Conservation (phyloP, 352 stramenopile genomes). For the Elongisporangium prolatum region DNA sequence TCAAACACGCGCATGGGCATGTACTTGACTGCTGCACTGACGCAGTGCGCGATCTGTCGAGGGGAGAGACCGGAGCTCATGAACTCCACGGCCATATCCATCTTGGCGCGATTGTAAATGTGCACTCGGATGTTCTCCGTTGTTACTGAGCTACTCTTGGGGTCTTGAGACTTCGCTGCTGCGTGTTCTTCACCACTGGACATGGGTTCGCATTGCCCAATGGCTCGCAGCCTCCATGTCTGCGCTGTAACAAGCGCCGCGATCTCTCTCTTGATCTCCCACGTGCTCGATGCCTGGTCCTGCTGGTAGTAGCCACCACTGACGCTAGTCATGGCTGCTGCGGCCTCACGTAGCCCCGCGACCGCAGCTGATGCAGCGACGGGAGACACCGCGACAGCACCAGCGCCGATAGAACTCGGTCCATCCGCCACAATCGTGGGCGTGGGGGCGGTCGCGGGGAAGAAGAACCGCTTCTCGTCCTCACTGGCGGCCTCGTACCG, state of each 20-base stretch:
- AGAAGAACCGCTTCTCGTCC: conserved; percentile 44
- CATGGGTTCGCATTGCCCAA: conserved; percentile 17
- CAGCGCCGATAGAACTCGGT: conserved; percentile 12
- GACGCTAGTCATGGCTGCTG: background rate
- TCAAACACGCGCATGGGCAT: conserved; percentile 3
- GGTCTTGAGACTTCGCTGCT: background rate
- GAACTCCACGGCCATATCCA: conserved; percentile 29
- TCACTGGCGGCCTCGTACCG: conserved; percentile 37
- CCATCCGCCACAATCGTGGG: conserved; percentile 7
- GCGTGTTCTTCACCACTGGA: conserved; percentile 11
- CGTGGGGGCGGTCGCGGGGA: conserved; percentile 18
- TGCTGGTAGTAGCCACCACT: background rate
- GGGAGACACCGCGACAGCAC: conserved; percentile 18
- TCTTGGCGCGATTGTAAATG: conserved; percentile 19
- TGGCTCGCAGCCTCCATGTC: conserved; percentile 20
- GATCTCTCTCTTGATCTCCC: conserved; percentile 7
- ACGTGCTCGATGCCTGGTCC: background rate
- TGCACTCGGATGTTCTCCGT: conserved; percentile 8
- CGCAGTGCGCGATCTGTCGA: conserved; percentile 20
- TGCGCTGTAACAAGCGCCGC: conserved; percentile 14
- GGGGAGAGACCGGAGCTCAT: conserved; percentile 23
- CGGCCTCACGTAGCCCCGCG: conserved; percentile 13
- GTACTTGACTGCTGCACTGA: background rate
- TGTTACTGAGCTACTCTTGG: background rate
- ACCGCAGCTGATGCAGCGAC: conserved; percentile 12